These are phyloP conservation scores for Galerina sulciceps DNA, from an alignment of 768 basidiomycete genomes.

Conservation along the genomic window DNA sequence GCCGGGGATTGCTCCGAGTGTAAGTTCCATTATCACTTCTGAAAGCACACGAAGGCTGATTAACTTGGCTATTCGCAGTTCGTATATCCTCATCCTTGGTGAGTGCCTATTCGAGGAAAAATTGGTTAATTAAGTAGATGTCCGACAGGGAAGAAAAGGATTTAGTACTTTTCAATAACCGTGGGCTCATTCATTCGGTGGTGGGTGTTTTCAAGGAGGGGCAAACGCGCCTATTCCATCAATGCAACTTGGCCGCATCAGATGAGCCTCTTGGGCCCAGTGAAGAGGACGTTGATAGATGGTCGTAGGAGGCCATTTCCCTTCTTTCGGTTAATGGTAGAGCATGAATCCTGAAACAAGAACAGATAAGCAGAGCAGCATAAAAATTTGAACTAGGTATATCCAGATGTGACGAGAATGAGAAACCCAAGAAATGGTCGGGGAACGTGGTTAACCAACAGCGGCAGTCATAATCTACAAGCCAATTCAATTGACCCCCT, in stretches of 20 bases:
- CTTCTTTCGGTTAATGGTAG: no score
- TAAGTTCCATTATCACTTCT: constrained; percentile 32
- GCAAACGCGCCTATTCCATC: constrained; percentile 78
- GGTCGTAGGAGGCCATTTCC: no score
- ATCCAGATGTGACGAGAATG: no score
- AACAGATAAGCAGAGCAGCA: no score
- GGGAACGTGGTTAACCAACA: no score
- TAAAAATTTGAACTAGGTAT: no score
- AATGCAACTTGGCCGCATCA: constrained; percentile 85
- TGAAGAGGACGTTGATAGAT: constrained; percentile 58
- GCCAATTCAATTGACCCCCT: no score
- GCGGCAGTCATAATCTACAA: no score
- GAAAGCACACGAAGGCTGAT: neutral
- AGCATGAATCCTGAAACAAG: no score
- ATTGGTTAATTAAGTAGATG: neutral
- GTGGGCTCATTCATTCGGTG: constrained; percentile 80
- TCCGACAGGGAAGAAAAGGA: constrained; percentile 54
- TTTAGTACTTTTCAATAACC: constrained; percentile 88
- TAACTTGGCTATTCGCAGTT: constrained; percentile 54
- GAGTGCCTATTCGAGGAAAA: constrained; percentile 11
- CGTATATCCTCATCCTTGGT: constrained; percentile 86
- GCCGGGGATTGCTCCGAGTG: constrained; percentile 83
- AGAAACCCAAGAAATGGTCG: no score
- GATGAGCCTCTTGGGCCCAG: constrained; percentile 71
- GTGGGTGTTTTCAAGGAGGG: constrained; percentile 75